Conservation (phyloP, 2,329 filamentous ascomycete species). For the Ploettnerulaceae sp. region DNA sequence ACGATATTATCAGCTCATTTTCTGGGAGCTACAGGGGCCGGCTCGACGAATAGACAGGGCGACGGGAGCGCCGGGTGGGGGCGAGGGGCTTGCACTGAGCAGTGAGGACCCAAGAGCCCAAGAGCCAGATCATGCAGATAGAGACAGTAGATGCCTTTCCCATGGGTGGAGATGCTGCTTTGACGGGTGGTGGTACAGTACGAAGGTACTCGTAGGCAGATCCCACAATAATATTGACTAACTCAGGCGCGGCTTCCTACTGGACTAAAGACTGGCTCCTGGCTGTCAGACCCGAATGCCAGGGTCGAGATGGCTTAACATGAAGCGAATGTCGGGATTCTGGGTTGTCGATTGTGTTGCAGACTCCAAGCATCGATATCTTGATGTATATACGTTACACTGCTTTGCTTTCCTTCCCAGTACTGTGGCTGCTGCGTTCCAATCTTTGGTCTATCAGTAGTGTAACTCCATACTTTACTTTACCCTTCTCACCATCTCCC, state of each 20-base stretch:
- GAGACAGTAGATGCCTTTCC: too few species aligned
- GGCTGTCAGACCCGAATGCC: neutral
- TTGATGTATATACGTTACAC: neutral
- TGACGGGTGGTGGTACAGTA: too few species aligned
- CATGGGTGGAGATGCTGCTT: too few species aligned
- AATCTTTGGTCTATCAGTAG: too few species aligned
- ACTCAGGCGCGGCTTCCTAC: neutral
- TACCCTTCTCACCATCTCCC: neutral
- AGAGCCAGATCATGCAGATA: too few species aligned
- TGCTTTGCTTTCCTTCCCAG: too few species aligned
- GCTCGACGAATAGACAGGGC: neutral
- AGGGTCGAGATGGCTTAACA: neutral
- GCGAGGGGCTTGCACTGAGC: too few species aligned
- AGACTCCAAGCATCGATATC: neutral
- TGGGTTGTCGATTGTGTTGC: neutral
- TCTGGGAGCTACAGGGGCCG: neutral
- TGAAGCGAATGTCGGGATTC: neutral
- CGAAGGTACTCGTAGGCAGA: too few species aligned
- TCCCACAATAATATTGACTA: too few species aligned
- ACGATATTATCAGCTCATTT: conserved; percentile 23
- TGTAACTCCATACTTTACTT: neutral
- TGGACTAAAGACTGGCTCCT: neutral
- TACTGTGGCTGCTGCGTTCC: neutral
- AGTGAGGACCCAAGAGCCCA: too few species aligned
- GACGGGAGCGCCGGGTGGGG: too few species aligned